Evolutionary conservation across 192 early-diverging fungal species (phyloP).

Genomic region (Lobosporangium transversale): DNA sequence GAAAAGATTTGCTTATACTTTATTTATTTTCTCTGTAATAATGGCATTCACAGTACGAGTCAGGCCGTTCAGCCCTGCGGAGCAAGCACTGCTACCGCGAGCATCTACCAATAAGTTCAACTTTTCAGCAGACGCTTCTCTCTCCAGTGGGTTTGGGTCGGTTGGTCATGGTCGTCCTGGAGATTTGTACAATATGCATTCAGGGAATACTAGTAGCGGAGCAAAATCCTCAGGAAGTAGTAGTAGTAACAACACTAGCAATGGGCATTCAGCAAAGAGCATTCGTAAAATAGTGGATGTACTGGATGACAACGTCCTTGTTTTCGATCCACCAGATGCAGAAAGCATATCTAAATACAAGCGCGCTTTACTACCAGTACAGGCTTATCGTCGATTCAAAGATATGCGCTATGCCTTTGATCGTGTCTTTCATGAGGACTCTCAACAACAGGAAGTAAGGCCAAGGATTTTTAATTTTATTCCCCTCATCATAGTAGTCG

Average conservation of each 20-base stretch:
- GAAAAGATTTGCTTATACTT: too few species aligned
- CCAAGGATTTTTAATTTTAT: neutral
- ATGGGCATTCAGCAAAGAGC: neutral
- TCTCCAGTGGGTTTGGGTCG: slow-evolving; percentile 9
- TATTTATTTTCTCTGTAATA: neutral
- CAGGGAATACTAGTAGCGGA: neutral
- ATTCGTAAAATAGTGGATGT: slow-evolving; percentile 67
- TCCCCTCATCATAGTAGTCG: too few species aligned
- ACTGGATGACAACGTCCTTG: slow-evolving; percentile 73
- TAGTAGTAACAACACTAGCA: neutral
- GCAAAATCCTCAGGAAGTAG: neutral
- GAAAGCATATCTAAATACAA: slow-evolving; percentile 52
- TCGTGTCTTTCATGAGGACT: slow-evolving; percentile 75
- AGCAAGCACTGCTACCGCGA: slow-evolving; percentile 55
- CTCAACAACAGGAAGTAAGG: slow-evolving; percentile 78
- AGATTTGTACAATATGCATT: slow-evolving; percentile 1
- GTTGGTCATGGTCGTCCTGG: slow-evolving; percentile 4
- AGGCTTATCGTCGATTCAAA: slow-evolving; percentile 73
- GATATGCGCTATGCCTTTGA: slow-evolving; percentile 82
- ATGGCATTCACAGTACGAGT: slow-evolving; percentile 62
- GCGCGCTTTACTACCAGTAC: slow-evolving; percentile 58
- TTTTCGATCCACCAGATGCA: slow-evolving; percentile 79
- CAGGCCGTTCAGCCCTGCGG: slow-evolving; percentile 66
- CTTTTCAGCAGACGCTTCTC: slow-evolving; percentile 52
- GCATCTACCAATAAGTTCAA: slow-evolving; percentile 55